Evolutionary conservation across 345 rosid genomes (phyloP).

Genomic region (Rhodomyrtus tomentosa): DNA sequence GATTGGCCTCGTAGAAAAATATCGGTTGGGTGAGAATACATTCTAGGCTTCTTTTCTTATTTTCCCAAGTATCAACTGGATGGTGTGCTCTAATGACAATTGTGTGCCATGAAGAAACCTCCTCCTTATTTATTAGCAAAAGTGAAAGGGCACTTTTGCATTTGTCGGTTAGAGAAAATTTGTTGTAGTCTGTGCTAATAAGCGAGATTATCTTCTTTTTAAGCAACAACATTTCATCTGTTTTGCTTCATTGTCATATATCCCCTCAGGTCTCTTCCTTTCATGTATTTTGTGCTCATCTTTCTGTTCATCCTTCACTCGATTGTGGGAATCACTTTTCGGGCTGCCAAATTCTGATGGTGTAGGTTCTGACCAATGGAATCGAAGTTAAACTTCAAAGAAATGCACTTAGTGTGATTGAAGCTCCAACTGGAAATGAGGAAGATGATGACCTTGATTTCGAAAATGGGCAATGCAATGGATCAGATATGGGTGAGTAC

Average conservation of each 20-base stretch:
- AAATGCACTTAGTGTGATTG: slow-evolving; percentile 95
- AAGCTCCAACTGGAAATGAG: slow-evolving; percentile 94
- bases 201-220: neutral
- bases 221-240: neutral
- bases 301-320: neutral
- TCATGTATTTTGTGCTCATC: neutral
- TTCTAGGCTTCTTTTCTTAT: neutral
- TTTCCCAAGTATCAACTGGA: neutral
- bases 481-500: slow-evolving; percentile 65
- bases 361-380: slow-evolving; percentile 92
- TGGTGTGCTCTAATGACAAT: neutral
- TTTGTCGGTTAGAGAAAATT: neutral
- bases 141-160: neutral
- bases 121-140: neutral
- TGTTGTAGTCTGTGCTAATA: neutral
- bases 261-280: neutral
- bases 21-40: neutral
- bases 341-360: neutral
- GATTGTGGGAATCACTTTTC: neutral
- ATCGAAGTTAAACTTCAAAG: slow-evolving; percentile 96
- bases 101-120: neutral
- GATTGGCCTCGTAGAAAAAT: neutral
- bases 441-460: slow-evolving; percentile 71
- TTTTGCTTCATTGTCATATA: neutral
- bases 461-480: slow-evolving; percentile 56